Percentiles rank a stretch among this genome's conserved stretches.
Evolutionary conservation across 2,329 filamentous ascomycete species (phyloP).

Genomic region (Fusarium torreyae): DNA sequence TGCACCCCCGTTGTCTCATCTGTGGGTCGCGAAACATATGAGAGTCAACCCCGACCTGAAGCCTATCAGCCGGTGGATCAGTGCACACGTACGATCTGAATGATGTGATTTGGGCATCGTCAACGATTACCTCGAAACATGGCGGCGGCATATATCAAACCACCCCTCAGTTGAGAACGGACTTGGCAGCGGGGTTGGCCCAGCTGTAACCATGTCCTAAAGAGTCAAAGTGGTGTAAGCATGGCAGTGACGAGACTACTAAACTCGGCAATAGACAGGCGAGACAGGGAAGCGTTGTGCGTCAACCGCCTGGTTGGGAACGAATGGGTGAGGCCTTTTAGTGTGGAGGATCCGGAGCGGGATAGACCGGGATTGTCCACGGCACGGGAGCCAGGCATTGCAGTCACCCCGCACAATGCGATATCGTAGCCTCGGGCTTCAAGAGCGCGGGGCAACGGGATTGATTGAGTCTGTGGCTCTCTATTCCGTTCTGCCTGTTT

Average conservation of each 20-base stretch:
- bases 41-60: constrained; percentile 33
- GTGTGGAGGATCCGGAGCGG: constrained; percentile 43
- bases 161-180: constrained; percentile 41
- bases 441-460: constrained; percentile 48
- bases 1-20: constrained; percentile 34
- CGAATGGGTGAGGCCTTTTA: constrained; percentile 42
- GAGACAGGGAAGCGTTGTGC: constrained; percentile 40
- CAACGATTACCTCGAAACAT: constrained; percentile 46
- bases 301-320: constrained; percentile 48
- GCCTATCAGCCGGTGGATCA: constrained; percentile 43
- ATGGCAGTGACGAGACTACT: constrained; percentile 38
- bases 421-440: constrained; percentile 45
- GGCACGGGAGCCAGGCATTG: constrained; percentile 37
- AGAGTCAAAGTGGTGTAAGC: constrained; percentile 40
- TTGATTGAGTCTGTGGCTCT: constrained; percentile 40
- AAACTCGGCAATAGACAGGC: constrained; percentile 42
- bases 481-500: constrained; percentile 30
- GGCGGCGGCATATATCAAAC: constrained; percentile 44
- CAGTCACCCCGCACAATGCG: constrained; percentile 45
- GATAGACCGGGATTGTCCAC: constrained; percentile 49
- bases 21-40: constrained; percentile 39
- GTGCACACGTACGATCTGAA: constrained; percentile 46
- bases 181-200: constrained; percentile 42
- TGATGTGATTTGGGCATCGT: constrained; percentile 49
- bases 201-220: constrained; percentile 39